Evolutionary conservation across 257 asterid genomes (phyloP).

Genomic region (Voacanga thouarsii): DNA sequence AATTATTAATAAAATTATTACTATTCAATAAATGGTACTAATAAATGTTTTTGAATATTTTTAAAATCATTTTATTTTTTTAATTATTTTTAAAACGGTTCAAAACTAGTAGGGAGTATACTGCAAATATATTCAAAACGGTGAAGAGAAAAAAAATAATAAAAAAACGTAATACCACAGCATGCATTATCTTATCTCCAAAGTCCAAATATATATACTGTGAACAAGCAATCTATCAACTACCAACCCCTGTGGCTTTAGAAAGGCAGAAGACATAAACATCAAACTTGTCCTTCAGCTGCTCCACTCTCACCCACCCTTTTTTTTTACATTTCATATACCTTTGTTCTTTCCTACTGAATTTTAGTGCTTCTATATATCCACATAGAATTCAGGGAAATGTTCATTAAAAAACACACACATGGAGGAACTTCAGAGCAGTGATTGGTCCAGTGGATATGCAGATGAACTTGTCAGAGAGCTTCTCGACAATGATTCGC

Average conservation of each 20-base stretch:
- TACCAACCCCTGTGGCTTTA: constrained; percentile 43
- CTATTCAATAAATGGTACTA: too few species aligned
- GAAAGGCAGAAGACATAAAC: constrained; percentile 20
- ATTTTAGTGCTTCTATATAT: background rate
- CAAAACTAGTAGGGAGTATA: too few species aligned
- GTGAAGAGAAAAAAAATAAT: too few species aligned
- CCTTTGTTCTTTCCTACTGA: constrained; percentile 18
- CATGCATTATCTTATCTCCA: constrained; percentile 11
- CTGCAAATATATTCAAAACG: too few species aligned
- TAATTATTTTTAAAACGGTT: too few species aligned
- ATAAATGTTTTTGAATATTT: too few species aligned
- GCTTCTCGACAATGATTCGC: constrained; percentile 42
- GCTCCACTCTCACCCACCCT: constrained; percentile 65
- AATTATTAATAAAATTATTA: too few species aligned
- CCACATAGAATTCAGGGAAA: background rate
- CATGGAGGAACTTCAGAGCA: constrained; percentile 47
- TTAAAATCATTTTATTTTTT: too few species aligned
- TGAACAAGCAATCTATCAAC: constrained; percentile 27
- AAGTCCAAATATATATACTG: constrained; percentile 4
- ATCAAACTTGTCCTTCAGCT: constrained; percentile 54
- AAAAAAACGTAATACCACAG: background rate
- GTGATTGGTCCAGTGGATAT: constrained; percentile 9
- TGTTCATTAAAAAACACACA: background rate
- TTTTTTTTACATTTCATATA: constrained; percentile 2
- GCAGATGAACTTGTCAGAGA: constrained; percentile 53